Percentiles rank a stretch among this genome's conserved stretches.
phyloP scores from a whole-genome alignment of 352 stramenopile genomes.

The Globisporangium yorkense region DNA sequence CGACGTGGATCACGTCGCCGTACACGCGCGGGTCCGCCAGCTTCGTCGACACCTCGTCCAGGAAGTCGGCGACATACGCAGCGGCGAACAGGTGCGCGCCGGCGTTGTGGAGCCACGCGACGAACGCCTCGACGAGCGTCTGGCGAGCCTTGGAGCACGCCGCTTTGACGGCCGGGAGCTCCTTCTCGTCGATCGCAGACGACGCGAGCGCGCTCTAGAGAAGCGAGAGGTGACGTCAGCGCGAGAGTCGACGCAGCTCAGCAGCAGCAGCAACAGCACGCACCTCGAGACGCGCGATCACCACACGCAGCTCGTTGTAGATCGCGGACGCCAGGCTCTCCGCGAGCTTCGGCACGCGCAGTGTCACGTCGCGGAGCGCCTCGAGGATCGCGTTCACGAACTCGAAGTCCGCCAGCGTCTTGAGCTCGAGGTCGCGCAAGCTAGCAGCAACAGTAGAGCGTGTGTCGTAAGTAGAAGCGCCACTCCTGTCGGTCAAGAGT shows the following conservation, averaged over 20 bases:
- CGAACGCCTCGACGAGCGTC: constrained; percentile 54
- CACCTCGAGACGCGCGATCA: constrained; percentile 65
- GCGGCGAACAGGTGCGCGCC: constrained; percentile 24
- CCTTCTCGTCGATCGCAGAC: constrained; percentile 21
- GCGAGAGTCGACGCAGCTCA: not conserved
- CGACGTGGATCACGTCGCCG: constrained; percentile 49
- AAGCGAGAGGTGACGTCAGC: not conserved
- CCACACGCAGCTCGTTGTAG: constrained; percentile 29
- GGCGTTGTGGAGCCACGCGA: constrained; percentile 60
- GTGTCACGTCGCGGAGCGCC: constrained; percentile 44
- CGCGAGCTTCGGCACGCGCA: constrained; percentile 29
- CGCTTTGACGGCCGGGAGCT: constrained; percentile 39
- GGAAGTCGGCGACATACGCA: constrained; percentile 31
- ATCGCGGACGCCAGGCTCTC: constrained; percentile 20
- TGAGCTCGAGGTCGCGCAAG: constrained; percentile 28
- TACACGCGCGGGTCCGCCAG: constrained; percentile 69
- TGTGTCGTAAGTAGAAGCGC: not conserved
- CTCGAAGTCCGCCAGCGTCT: constrained; percentile 44
- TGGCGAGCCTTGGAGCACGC: constrained; percentile 53
- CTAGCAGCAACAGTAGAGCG: constrained; percentile 12
- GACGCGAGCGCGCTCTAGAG: constrained; percentile 22
- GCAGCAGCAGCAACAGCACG: not conserved
- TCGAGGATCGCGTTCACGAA: constrained; percentile 45
- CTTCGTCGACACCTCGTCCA: constrained; percentile 50
- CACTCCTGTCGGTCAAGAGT: not conserved